phyloP scores from a whole-genome alignment of 805 yeast genomes.

The Hermanozyma aechmeae region DNA sequence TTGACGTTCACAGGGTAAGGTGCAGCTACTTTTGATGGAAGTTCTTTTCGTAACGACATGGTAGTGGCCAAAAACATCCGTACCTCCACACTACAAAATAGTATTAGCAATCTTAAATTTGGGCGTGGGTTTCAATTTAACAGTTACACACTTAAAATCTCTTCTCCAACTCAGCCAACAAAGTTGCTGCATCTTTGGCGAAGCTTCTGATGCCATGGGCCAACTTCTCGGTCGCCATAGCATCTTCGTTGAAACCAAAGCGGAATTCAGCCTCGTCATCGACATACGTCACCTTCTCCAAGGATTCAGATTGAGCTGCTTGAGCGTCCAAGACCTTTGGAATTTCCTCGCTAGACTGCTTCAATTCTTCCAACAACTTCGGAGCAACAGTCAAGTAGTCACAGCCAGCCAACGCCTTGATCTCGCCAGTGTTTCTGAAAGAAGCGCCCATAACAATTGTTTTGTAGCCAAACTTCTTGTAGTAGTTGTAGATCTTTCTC shows the following conservation, averaged over 20 bases:
- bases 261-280: constrained; percentile 88
- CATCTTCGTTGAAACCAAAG: constrained; percentile 86
- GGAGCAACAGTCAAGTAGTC: constrained; percentile 96
- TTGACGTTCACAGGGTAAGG: constrained; percentile 41
- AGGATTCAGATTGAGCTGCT: constrained; percentile 38
- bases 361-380: constrained; percentile 77
- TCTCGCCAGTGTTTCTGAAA: constrained; percentile 94
- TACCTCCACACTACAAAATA: no score
- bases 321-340: constrained; percentile 75
- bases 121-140: no score
- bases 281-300: constrained; percentile 61
- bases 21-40: no score
- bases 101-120: no score
- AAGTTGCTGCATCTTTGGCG: constrained; percentile 84
- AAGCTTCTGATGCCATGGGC: constrained; percentile 97
- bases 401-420: constrained; percentile 93
- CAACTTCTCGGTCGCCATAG: constrained; percentile 97
- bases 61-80: no score
- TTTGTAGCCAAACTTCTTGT: constrained; percentile 92
- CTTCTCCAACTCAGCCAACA: constrained; percentile 56
- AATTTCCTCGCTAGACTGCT: constrained; percentile 67
- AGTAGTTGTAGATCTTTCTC: constrained; percentile 85
- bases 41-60: no score
- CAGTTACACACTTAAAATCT: constrained; percentile 23
- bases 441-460: constrained; percentile 99